Evolutionary conservation across 305 asterid genomes (phyloP).

Genomic region (Lippia alba): DNA sequence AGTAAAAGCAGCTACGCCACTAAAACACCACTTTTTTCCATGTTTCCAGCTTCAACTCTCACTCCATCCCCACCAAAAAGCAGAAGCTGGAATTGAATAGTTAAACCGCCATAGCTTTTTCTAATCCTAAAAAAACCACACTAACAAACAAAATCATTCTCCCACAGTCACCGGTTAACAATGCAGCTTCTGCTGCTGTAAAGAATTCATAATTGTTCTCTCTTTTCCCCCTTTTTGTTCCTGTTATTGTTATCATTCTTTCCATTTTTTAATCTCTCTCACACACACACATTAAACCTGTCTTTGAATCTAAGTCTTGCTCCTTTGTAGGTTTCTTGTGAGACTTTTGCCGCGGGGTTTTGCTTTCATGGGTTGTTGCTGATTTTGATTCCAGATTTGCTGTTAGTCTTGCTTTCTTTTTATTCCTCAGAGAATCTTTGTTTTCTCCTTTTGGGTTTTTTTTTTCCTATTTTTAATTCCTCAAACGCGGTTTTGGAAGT

Average conservation of each 20-base stretch:
- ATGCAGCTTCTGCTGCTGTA: constrained; percentile 38
- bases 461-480: constrained; percentile 18
- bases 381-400: constrained; percentile 41
- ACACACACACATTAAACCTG: constrained; percentile 38
- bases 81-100: not conserved
- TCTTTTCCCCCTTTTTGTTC: not conserved
- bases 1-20: constrained; percentile 35
- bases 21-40: constrained; percentile 37
- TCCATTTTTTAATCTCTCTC: constrained; percentile 3
- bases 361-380: constrained; percentile 27
- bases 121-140: constrained; percentile 19
- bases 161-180: constrained; percentile 31
- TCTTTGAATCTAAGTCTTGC: constrained; percentile 65
- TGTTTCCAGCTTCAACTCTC: constrained; percentile 21
- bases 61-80: too few species aligned
- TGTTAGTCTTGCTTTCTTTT: constrained; percentile 12
- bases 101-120: constrained; percentile 21
- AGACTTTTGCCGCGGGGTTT: constrained; percentile 11
- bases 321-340: constrained; percentile 25
- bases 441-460: constrained; percentile 32
- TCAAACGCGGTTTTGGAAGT: constrained; percentile 7
- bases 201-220: constrained; percentile 23
- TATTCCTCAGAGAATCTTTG: constrained; percentile 33
- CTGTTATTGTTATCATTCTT: not conserved
- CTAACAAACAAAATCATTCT: constrained; percentile 29